Conservation (phyloP, 768 basidiomycete species). For the Suillus clintonianus region DNA sequence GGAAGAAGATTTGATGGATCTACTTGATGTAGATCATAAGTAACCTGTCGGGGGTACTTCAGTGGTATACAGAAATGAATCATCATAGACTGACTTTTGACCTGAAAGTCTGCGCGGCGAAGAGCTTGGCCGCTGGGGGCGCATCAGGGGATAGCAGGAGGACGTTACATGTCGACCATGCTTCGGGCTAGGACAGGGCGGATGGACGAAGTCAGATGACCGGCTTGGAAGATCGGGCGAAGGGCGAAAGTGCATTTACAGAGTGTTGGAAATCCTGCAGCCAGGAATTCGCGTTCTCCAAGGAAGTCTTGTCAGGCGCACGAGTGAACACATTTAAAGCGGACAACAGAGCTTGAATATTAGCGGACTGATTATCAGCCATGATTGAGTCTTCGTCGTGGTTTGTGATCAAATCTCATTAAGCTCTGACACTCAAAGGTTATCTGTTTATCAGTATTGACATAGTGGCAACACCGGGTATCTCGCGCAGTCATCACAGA, state of each 20-base stretch:
- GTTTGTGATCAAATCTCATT: conserved; percentile 3
- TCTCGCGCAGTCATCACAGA: conserved; percentile 24
- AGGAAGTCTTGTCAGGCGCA: conserved; percentile 78
- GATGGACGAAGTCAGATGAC: conserved; percentile 67
- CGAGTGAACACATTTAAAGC: conserved; percentile 79
- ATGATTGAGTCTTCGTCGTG: conserved; percentile 34
- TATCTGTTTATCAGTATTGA: conserved; percentile 34
- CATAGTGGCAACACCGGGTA: conserved; percentile 37
- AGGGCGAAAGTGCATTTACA: conserved; percentile 84
- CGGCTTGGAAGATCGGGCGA: conserved; percentile 54
- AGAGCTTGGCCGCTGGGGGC: conserved; percentile 80
- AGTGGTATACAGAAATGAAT: conserved; percentile 13
- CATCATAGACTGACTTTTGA: conserved; percentile 68
- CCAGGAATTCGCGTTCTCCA: conserved; percentile 91
- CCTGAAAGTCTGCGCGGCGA: conserved; percentile 96
- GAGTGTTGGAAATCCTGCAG: conserved; percentile 99
- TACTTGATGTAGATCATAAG: conserved; percentile 92
- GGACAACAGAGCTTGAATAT: conserved; percentile 70
- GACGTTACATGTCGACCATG: conserved; percentile 94
- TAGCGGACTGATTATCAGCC: conserved; percentile 39
- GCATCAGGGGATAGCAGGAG: conserved; percentile 82
- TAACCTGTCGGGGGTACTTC: conserved; percentile 64
- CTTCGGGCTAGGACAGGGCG: conserved; percentile 82
- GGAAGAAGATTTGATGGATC: conserved; percentile 67
- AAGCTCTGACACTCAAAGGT: conserved; percentile 10